Conservation (phyloP, 768 basidiomycete species). For the Tricholoma furcatifolium region DNA sequence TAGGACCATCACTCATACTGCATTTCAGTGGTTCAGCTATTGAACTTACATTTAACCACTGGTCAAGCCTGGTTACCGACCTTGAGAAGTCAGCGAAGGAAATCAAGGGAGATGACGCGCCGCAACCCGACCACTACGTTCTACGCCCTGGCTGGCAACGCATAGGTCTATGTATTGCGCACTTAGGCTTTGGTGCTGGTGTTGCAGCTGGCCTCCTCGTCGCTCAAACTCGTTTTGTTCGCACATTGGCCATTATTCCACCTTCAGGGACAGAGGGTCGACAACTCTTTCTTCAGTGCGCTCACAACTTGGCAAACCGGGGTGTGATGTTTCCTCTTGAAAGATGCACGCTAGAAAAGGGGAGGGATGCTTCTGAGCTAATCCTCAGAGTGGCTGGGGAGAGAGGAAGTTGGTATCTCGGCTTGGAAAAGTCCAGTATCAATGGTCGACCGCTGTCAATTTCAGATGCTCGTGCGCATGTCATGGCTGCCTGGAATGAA, state of each 20-base stretch:
- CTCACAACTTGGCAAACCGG: constrained; percentile 25
- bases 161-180: constrained; percentile 25
- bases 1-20: not conserved
- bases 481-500: constrained; percentile 28
- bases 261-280: constrained; percentile 18
- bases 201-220: constrained; percentile 28
- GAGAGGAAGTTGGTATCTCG: constrained; percentile 34
- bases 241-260: constrained; percentile 27
- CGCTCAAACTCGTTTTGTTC: constrained; percentile 30
- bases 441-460: constrained; percentile 19
- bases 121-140: constrained; percentile 18
- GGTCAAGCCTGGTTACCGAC: constrained; percentile 25
- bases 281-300: constrained; percentile 30
- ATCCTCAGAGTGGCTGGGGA: constrained; percentile 27
- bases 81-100: constrained; percentile 19
- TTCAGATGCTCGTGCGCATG: constrained; percentile 23
- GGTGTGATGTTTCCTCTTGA: constrained; percentile 26
- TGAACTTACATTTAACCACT: constrained; percentile 34
- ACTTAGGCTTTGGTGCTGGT: constrained; percentile 29
- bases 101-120: constrained; percentile 11
- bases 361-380: constrained; percentile 32
- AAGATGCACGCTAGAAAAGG: constrained; percentile 26
- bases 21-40: constrained; percentile 26
- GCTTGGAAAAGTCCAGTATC: constrained; percentile 25
- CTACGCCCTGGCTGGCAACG: constrained; percentile 35